Evolutionary conservation across 192 early-diverging fungal genomes (phyloP).

Genomic region (Coemansia sp.): DNA sequence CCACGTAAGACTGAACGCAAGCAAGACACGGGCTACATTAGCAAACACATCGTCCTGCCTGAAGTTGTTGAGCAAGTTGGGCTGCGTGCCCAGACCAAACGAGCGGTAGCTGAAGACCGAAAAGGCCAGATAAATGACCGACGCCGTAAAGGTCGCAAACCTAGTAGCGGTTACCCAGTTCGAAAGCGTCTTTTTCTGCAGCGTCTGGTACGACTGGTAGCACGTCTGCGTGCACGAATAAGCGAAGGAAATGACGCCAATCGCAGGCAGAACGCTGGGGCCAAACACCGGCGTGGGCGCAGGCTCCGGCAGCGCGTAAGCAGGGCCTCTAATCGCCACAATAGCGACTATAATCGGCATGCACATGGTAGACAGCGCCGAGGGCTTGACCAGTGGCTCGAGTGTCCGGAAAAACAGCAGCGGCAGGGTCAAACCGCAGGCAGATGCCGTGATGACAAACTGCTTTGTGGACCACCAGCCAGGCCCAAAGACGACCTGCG

Average conservation of each 20-base stretch:
- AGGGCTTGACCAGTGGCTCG: conserved; percentile 56
- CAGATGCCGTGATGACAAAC: conserved; percentile 20
- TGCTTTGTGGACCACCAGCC: conserved; percentile 17
- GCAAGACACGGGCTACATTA: conserved; percentile 58
- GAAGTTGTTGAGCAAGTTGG: conserved; percentile 70
- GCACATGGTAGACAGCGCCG: conserved; percentile 58
- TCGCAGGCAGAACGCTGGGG: conserved; percentile 57
- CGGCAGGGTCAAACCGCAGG: conserved; percentile 53
- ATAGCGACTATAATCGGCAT: conserved; percentile 62
- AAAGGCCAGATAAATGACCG: conserved; percentile 59
- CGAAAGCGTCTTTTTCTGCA: conserved; percentile 42
- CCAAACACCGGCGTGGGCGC: conserved; percentile 56
- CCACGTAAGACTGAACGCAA: conserved; percentile 61
- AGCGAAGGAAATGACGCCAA: conserved; percentile 67
- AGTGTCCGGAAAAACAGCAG: conserved; percentile 62
- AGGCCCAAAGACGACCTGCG: conserved; percentile 17
- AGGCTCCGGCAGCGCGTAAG: conserved; percentile 54
- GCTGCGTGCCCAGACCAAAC: conserved; percentile 59
- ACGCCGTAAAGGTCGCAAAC: conserved; percentile 53
- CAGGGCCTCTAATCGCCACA: conserved; percentile 57
- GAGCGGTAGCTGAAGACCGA: conserved; percentile 59
- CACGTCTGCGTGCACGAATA: conserved; percentile 63
- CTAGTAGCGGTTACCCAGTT: conserved; percentile 54
- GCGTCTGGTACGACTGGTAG: conserved; percentile 57
- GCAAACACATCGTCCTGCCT: conserved; percentile 55